Evolutionary conservation across 306 rosid species (phyloP), one percentile per base, ranked within the genome.

Genomic region (Purshia tridentata): DNA sequence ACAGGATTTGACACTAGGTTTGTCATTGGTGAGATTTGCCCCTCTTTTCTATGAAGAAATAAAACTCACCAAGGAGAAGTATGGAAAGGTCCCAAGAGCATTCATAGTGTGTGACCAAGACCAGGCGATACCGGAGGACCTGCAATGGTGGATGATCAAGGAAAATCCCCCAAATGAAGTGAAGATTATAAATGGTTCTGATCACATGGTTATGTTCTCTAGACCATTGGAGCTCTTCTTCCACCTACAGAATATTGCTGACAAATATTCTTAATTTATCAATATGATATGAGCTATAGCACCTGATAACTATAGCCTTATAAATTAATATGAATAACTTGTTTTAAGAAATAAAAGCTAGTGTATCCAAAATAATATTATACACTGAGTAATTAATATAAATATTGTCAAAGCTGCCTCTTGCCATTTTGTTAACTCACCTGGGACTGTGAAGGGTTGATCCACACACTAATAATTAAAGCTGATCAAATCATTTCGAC

Each of bases 131-230:
- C 11, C 47, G 0, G 65, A 8, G 48, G 84, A 81, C 51, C 40
- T 82, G 4, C 87, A 85, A 12, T 12, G 63, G 48, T 78, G 76
- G 66, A 76, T 84, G 81, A 49, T 87, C 9, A 12, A 62, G 57
- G 66, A 67, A 18, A 80, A 78, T 59, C 83, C 84, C 1, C 18
- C 75, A 0, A 37, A 35, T 4, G 76, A 82, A 5, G 79, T 82
- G 10, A 76, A 76, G 57, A 60, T 78, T 16, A 62, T 87, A 14
- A 13, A 40, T 13, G 79, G 3, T 5, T 78, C 84, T 29, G 86
- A 82, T 78, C 86, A 84, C 57, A 87, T 82, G 91, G 53, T 76
- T 18, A 84, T 87, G 89, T 73, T 87, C 62, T 80, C 84, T 2
- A 73, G 73, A 47, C 86, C 91, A 0, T 16, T 18, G 12, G 59